A percentile compares a stretch with the other conserved stretches of the same genome.
Conservation (phyloP, 73 alveolate species). For the Blepharisma stoltei region DNA sequence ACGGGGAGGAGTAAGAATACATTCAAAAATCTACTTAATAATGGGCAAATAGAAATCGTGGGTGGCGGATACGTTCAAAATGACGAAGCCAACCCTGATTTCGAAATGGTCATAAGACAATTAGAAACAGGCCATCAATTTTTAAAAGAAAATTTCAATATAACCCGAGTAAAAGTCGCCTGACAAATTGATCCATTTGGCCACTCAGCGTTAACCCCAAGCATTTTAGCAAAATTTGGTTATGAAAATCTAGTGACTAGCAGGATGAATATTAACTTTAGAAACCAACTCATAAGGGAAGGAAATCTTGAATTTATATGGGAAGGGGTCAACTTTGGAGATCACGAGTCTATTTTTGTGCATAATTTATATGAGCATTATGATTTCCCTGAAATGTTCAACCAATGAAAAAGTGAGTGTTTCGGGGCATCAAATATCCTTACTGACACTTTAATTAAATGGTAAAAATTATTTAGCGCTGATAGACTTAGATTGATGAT, state of each 20-base stretch:
- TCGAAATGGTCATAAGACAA: slow-evolving; percentile 76
- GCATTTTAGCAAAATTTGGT: slow-evolving; percentile 84
- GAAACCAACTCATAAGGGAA: slow-evolving; percentile 64
- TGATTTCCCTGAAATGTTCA: slow-evolving; percentile 35
- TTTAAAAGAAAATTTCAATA: slow-evolving; percentile 61
- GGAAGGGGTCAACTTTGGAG: slow-evolving; percentile 62
- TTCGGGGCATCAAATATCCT: too few relatives aligned
- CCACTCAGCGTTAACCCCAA: slow-evolving; percentile 74
- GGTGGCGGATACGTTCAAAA: slow-evolving; percentile 93
- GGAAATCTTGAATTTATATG: slow-evolving; percentile 81
- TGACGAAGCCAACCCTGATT: slow-evolving; percentile 90
- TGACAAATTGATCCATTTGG: slow-evolving; percentile 97
- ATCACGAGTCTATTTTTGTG: slow-evolving; percentile 34
- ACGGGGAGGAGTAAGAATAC: too few relatives aligned
- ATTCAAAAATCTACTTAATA: slow-evolving; percentile 22
- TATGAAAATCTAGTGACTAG: slow-evolving; percentile 82
- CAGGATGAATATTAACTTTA: slow-evolving; percentile 72
- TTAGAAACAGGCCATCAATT: slow-evolving; percentile 78
- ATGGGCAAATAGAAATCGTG: slow-evolving; percentile 60
- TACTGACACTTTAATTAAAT: too few relatives aligned
- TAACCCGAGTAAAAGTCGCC: slow-evolving; percentile 65
- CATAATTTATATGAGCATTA: slow-evolving; percentile 49
- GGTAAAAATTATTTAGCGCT: slow-evolving; percentile 23
- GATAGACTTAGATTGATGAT: slow-evolving; percentile 13
- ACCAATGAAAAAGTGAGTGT: not conserved